These are phyloP conservation scores for Suillus cothurnatus DNA, from an alignment of 768 basidiomycete species.

Conservation along the genomic window DNA sequence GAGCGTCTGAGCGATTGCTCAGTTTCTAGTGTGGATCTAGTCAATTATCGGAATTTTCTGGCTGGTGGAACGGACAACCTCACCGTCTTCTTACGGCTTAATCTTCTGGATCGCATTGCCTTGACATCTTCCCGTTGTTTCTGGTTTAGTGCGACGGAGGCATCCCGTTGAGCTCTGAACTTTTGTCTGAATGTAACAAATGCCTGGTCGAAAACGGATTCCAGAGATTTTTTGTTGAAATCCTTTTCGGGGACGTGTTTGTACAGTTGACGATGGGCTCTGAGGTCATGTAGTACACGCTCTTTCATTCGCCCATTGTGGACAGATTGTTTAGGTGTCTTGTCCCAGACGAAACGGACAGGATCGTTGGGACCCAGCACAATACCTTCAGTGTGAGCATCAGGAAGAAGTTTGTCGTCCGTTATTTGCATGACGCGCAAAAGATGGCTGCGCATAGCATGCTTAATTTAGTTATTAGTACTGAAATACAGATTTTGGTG, in stretches of 20 bases:
- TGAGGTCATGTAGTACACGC: conserved; percentile 62
- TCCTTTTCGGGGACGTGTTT: conserved; percentile 66
- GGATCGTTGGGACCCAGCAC: conserved; percentile 49
- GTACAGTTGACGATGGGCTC: conserved; percentile 55
- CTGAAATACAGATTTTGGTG: background rate
- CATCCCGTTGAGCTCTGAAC: conserved; percentile 61
- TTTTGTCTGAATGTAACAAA: conserved; percentile 71
- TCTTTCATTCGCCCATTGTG: conserved; percentile 75
- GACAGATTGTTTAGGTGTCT: conserved; percentile 72
- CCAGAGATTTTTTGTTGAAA: conserved; percentile 62
- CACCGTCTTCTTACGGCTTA: conserved; percentile 65
- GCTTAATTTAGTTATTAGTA: conserved; percentile 38
- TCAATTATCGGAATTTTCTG: conserved; percentile 1
- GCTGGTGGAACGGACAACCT: conserved; percentile 21
- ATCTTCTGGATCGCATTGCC: conserved; percentile 60
- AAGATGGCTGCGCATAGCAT: conserved; percentile 72
- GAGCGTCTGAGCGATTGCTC: conserved; percentile 59
- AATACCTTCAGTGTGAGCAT: conserved; percentile 59
- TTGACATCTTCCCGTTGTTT: conserved; percentile 63
- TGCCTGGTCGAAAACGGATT: conserved; percentile 67
- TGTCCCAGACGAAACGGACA: conserved; percentile 79
- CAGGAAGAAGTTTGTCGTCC: conserved; percentile 60
- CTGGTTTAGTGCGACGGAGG: conserved; percentile 40
- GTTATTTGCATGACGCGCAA: conserved; percentile 58
- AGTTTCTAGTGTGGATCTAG: conserved; percentile 55